phyloP scores from a whole-genome alignment of 164 flowering plant genomes.

The Magnolia sinica region DNA sequence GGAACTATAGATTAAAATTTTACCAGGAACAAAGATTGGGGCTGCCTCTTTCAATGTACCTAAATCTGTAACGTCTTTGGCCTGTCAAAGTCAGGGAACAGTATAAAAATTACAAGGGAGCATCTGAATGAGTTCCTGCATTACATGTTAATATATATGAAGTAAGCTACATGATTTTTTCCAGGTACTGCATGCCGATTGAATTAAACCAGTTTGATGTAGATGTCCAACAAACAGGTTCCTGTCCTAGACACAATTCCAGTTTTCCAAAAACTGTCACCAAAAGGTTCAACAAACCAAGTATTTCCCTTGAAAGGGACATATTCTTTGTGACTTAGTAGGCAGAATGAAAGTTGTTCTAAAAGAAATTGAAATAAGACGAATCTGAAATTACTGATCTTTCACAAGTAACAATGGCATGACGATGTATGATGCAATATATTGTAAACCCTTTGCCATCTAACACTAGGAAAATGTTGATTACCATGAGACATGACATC shows the following conservation, averaged over 20 bases:
- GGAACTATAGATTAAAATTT: neutral
- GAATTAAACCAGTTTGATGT: neutral
- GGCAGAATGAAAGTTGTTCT: neutral
- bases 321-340: neutral
- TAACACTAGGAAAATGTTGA: neutral
- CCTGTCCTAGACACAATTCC: neutral
- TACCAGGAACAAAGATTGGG: conserved; percentile 87
- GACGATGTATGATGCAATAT: neutral
- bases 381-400: neutral
- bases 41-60: conserved; percentile 85
- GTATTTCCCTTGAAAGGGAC: neutral
- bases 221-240: neutral
- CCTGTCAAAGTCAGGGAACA: conserved; percentile 42
- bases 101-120: neutral
- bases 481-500: neutral
- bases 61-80: conserved; percentile 73
- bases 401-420: neutral
- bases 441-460: neutral
- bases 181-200: neutral
- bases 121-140: neutral
- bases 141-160: neutral
- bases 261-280: neutral
- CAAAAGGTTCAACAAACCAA: neutral
- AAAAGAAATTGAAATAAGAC: neutral
- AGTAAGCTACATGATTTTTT: neutral